Base-by-base conservation (phyloP, 495 filamentous ascomycete species). In the Penicillium simplicissimum region DNA sequence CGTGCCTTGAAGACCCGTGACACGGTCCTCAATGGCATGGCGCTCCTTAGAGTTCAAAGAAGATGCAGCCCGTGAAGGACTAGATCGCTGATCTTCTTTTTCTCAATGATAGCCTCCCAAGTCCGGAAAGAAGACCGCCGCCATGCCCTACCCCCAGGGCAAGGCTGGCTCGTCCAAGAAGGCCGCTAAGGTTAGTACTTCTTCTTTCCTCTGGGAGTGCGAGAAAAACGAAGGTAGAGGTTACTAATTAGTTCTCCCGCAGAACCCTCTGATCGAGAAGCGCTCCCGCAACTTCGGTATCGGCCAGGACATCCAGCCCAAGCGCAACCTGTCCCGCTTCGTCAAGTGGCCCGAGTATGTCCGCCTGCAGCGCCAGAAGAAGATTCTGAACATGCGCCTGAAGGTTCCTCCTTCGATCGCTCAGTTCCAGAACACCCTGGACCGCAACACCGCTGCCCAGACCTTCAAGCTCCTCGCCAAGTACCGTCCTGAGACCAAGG, bases 21-120 rank as follows among this genome's bases (percentile, higher is more conserved):
- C 82, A 85, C 81, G 61, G 70, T 78, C 79, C 58, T 61, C 59
- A 69, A 28, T 55, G 77, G 81, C 79, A 73, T 76, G 42, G 78
- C 80, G 82, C 89, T 92, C 90, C 88, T 79, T 96, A 96, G 92
- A 96, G 92, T 92, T 87, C 81, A 90, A 86, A 84, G 85, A 90
- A 91, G 89, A 90, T 85, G 72, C 76, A 80, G 80, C 82, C 84
- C 75, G 84, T 87, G 82, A 89, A 90, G 89, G 84, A 88, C 83
- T 77, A 82, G 81, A 86, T 85, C 58, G 88, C 90, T 96, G 89
- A 96, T 92, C 87, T 94, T 93, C 88, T 93, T 88, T 62, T 93
- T 89, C 96, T 98, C 95, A 93, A 98, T 98, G 96, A 97, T 84
- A 98, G 96, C 93, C 96, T 89, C 90, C 90, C 69, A 97, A 94